phyloP scores from a whole-genome alignment of 768 basidiomycete species.

The Rhodotorula graminis region DNA sequence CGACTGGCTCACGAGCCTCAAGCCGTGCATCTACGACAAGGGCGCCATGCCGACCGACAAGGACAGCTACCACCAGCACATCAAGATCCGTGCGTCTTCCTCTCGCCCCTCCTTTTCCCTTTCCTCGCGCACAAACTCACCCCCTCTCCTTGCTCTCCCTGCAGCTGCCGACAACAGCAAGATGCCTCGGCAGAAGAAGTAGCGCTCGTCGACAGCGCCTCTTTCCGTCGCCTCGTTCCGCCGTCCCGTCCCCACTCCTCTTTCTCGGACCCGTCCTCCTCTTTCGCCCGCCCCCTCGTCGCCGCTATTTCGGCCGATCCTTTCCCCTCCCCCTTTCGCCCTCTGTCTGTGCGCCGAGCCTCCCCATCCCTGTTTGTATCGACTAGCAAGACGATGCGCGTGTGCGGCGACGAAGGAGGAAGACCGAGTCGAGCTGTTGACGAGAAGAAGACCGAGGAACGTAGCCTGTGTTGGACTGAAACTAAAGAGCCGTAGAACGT shows the following conservation, averaged over 20 bases:
- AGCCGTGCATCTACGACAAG: conserved; percentile 53
- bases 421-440: too few relatives aligned
- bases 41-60: conserved; percentile 1
- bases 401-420: too few relatives aligned
- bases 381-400: background rate
- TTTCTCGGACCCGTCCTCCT: background rate
- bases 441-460: too few relatives aligned
- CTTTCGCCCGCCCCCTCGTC: background rate
- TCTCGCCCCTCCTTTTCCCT: background rate
- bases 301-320: too few relatives aligned
- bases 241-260: too few relatives aligned
- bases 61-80: conserved; percentile 16
- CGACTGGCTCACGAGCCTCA: conserved; percentile 75
- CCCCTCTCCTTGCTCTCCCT: background rate
- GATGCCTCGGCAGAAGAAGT: conserved; percentile 21
- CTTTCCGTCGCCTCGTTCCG: too few relatives aligned
- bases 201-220: too few relatives aligned
- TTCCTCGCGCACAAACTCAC: background rate
- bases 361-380: background rate
- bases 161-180: conserved; percentile 8
- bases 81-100: conserved; percentile 27
- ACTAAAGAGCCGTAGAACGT: too few relatives aligned
- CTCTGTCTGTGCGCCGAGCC: too few relatives aligned
- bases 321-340: background rate
- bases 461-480: too few relatives aligned